These are phyloP conservation scores for Strobilomyces dryophilus DNA, from an alignment of 768 basidiomycete genomes.

Conservation along the genomic window DNA sequence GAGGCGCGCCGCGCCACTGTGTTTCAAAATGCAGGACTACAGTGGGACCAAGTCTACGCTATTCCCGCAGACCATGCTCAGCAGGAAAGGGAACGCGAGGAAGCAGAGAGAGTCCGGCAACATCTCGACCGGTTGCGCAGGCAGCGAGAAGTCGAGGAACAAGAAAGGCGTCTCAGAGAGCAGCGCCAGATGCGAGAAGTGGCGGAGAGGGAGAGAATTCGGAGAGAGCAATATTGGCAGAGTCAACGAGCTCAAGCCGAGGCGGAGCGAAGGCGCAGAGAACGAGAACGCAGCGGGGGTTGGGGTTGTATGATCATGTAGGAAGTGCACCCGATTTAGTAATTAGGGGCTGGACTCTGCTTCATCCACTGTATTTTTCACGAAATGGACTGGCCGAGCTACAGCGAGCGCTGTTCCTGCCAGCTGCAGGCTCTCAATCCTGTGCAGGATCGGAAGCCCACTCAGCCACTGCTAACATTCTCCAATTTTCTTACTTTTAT, in stretches of 20 bases:
- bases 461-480: too few relatives aligned
- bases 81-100: background rate
- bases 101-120: background rate
- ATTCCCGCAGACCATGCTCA: background rate
- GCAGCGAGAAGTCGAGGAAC: conserved; percentile 4
- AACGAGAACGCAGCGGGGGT: conserved; percentile 1
- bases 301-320: conserved; percentile 29
- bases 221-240: conserved; percentile 1
- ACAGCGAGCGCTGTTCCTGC: too few relatives aligned
- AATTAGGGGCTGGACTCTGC: too few relatives aligned
- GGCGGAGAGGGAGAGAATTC: background rate
- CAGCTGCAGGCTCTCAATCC: too few relatives aligned
- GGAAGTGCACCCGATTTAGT: background rate
- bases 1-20: conserved; percentile 8
- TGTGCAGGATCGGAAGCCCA: too few relatives aligned
- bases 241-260: conserved; percentile 1
- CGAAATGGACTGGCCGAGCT: too few relatives aligned
- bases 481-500: too few relatives aligned
- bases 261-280: conserved; percentile 7
- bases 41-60: background rate
- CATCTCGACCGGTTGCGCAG: background rate
- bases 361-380: too few relatives aligned
- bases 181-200: background rate
- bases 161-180: conserved; percentile 4
- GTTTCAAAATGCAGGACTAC: background rate